Base-by-base conservation (phyloP, 805 yeast genomes). In the Kregervanrija delftensis region DNA sequence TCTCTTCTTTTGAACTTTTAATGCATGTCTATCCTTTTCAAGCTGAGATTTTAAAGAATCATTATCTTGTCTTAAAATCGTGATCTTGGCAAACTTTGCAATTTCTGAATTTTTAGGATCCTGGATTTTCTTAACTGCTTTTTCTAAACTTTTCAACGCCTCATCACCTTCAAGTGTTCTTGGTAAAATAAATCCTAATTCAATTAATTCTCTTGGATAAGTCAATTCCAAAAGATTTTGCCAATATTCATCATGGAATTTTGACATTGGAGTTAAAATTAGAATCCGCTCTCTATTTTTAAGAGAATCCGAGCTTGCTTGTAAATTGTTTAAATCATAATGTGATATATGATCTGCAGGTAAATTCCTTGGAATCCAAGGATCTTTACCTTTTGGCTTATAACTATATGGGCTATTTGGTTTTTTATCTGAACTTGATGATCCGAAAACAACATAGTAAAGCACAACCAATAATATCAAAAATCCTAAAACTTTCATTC, bases 21-120 rank as follows among this genome's bases (percentile, higher is more conserved):
- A 67, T 3, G 95, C 96, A 61, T 93, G 99, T 60, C 99, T 76
- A 51, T 87, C 95, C 64, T 86, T 84, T 62, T 93, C 99, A 16
- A 39, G 28, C 60, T 90, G 93, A 37, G 83, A 75, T 33, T 75
- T 75, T 51, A 88, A 74, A 6, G 95, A 79, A 35, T 84, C 83
- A 30, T 83, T 73, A 64, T 93, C 98, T 68, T 93, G 98, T 65
- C 98, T 79, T 59, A 93, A 71, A 38, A 93, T 83, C 16, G 96
- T 86, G 52, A 93, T 78, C 59, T 88, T 86, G 45, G 84, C 79
- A 65, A 86, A 93, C 59, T 88, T 77, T 52, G 75, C 68, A 51
- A 74, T 76, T 48, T 76, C 74, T 44, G 57, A 54, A 42, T 51
- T 49, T 49, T 79, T 75, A 22, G 79, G 77, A 33, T 76, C 69